Base-by-base conservation (phyloP, 2,329 filamentous ascomycete genomes). In the Pestalotiopsis sp. region DNA sequence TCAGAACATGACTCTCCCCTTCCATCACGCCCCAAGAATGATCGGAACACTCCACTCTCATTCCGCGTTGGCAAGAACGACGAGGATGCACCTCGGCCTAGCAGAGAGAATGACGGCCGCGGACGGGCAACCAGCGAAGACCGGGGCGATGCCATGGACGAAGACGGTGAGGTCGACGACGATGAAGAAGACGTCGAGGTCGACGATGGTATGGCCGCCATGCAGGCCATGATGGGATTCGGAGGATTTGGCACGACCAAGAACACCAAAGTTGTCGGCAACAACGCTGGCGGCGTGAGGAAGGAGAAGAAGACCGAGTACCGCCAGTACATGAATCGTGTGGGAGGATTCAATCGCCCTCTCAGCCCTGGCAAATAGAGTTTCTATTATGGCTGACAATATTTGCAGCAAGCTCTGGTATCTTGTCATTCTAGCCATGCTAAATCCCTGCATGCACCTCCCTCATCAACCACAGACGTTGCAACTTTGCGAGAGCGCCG, bases 271-370 rank as follows among this genome's bases (percentile, higher is more conserved):
- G 91, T 99, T 1, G 87, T 89, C 0, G 96, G 96, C 2, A 99
- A 99, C 78, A 90, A 94, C 77, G 89, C 91, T 57, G 95, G 93
- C 67, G 93, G 86, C 0, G 90, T 98, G 66, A 86, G 91, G 73
- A 98, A 96, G 85, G 94, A 96, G 83, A 98, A 97, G 89, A 95
- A 94, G 89, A 93, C 91, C 14, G 89, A 97, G 84, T 98, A 98
- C 78, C 88, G 96, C 74, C 96, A 99, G 87, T 99, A 99, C 81
- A 99, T 99, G 90, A 96, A 96, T 77, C 88, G 93, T 68, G 85
- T 90, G 65, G 93, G 93, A 68, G 93, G 93, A 5, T 96, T 96
- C 84, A 96, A 95, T 78, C 83, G 93, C 74, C 92, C 93, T 60
- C 82, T 95, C 66, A 92, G 91, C 79, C 90, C 89, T n/a, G 73